Evolutionary conservation across 2,329 filamentous ascomycete species (phyloP), one percentile per base, ranked within the genome.

Genomic region (Cadophora sp.): DNA sequence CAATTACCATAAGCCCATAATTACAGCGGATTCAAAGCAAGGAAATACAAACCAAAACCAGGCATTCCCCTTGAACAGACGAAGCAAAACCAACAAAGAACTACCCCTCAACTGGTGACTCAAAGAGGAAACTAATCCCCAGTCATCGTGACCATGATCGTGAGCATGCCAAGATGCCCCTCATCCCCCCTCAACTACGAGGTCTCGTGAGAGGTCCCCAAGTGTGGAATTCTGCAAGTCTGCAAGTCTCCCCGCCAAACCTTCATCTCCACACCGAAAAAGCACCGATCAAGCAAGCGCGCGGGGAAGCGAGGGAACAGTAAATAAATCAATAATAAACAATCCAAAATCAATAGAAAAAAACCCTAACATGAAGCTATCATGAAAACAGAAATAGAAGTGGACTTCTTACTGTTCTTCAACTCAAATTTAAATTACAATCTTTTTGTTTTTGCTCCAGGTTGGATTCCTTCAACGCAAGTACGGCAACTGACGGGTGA

Each of bases 271-370:
- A 56, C 53, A 22, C 33, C 30, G 53, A 39, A 39, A 56, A 39
- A 56, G 53, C 53, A 56, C 53, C 33, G 53, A 56, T 39, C 9
- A 56, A 56, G 51, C 8, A 55, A 36, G 53, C n/a, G 30, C 53
- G 53, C 20, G 53, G 53, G 53, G 53, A 56, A 56, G 53, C 53
- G 53, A 56, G 20, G 8, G 33, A 39, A 20, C 16, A 5, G 20
- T 55, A 5, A n/a, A 14, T 8, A 11, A 33, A 53, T 7, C 14
- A 9, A 53, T 39, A 30, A 30, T 39, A 2, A 33, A 39, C 8
- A 39, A 39, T 6, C 27, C 27, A 30, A 33, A 33, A 33, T 45
- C 18, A 4, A n/a, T 45, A 14, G 16, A 45, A n/a, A n/a, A n/a
- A n/a, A n/a, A n/a, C n/a, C 27, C 53, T 39, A n/a, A 22, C 33